phyloP scores from a whole-genome alignment of 257 asterid genomes.

The Nicotiana tabacum region DNA sequence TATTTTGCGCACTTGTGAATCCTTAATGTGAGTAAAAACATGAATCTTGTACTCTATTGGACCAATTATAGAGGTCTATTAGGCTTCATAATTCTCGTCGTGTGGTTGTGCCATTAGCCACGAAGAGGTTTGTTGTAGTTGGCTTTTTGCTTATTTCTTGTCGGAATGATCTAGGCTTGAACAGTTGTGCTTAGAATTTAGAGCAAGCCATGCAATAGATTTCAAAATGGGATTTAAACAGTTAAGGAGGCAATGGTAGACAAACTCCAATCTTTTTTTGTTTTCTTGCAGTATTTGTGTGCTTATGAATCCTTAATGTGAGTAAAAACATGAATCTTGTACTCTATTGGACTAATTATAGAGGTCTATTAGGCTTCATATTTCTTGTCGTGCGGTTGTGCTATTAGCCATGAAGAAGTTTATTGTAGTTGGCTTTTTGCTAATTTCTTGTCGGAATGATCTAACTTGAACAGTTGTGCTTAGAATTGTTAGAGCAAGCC shows the following conservation, averaged over 20 bases:
- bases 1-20: neutral
- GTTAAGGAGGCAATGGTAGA: neutral
- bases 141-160: neutral
- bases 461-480: neutral
- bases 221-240: neutral
- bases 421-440: neutral
- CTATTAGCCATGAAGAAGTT: neutral
- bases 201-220: neutral
- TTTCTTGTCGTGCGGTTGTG: neutral
- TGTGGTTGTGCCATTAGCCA: neutral
- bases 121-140: neutral
- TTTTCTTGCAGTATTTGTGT: neutral
- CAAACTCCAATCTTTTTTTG: no score
- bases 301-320: neutral
- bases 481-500: neutral
- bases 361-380: neutral
- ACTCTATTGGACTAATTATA: neutral
- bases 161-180: neutral
- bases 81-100: neutral
- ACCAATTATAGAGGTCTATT: neutral
- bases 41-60: neutral
- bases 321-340: neutral
- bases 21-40: neutral
- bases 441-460: neutral
- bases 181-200: neutral